Base-by-base conservation (phyloP, 331 rosid species). In the Acacia concinna region DNA sequence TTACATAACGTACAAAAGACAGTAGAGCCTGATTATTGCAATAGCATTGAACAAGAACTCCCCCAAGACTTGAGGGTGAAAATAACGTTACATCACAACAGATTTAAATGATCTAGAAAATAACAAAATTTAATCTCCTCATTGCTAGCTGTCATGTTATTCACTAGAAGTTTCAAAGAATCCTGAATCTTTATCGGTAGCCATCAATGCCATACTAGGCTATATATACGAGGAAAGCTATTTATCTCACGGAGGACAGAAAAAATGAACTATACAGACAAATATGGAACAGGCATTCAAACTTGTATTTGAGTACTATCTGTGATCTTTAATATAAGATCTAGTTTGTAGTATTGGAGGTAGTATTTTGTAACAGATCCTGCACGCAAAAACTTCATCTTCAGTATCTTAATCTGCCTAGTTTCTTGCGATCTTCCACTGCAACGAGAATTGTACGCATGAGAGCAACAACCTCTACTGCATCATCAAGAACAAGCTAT, bases 251-350 rank as follows among this genome's bases (percentile, higher is more conserved):
- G 20, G 46, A 51, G n/a, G 46, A 64, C 73, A 59, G 5, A 65
- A 62, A 9, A 65, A 83, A 37, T 38, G 69, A 65, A 81, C 87
- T 78, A 69, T 64, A 81, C 79, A 83, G 3, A 34, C 46, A 68
- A 41, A 73, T 72, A 66, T 11, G 28, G 21, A 43, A 76, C 15
- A 34, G 12, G 38, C 32, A 81, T 67, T 85, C 78, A 31, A 15
- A 17, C 68, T 62, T 12, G 5, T 14, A 70, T 75, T 63, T 73
- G 30, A 59, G 41, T 40, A 54, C 46, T 17, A n/a, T n/a, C n/a
- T n/a, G n/a, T n/a, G n/a, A n/a, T n/a, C n/a, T n/a, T n/a, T n/a
- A n/a, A n/a, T n/a, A n/a, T n/a, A n/a, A n/a, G n/a, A n/a, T n/a
- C n/a, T n/a, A n/a, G n/a, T n/a, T n/a, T n/a, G n/a, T n/a, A n/a